Conservation (phyloP, 116 monocot genomes). For the Zostera marina region DNA sequence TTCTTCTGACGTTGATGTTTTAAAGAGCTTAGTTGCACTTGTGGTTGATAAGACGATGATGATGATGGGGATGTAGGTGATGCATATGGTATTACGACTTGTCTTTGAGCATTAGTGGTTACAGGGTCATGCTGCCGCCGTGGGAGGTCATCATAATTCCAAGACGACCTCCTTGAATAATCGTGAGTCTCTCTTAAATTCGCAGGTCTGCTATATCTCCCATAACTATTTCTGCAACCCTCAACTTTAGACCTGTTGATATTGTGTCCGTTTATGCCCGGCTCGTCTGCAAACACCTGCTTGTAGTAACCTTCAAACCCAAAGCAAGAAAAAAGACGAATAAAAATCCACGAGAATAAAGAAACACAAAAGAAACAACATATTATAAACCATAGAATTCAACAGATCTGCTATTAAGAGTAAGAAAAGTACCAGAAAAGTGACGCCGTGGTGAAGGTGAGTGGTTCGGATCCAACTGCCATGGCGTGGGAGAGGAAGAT, state of each 20-base stretch:
- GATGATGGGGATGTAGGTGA: slow-evolving; percentile 12
- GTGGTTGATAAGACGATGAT: slow-evolving; percentile 11
- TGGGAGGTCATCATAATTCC: slow-evolving; percentile 12
- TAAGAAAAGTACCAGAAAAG: slow-evolving; percentile 8
- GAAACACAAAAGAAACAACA: background rate
- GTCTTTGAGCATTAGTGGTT: slow-evolving; percentile 17
- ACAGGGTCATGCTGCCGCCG: slow-evolving; percentile 17
- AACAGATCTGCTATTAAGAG: slow-evolving; percentile 7
- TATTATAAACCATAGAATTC: background rate
- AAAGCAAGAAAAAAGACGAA: slow-evolving; percentile 9
- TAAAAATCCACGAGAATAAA: slow-evolving; percentile 6
- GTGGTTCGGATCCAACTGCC: slow-evolving; percentile 32
- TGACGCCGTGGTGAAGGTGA: slow-evolving; percentile 33
- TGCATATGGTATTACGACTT: slow-evolving; percentile 16
- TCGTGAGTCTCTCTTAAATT: slow-evolving; percentile 17
- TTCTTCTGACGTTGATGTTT: slow-evolving; percentile 19
- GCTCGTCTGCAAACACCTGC: slow-evolving; percentile 22
- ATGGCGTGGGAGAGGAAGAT: background rate
- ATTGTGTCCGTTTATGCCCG: slow-evolving; percentile 3
- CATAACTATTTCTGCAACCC: slow-evolving; percentile 18
- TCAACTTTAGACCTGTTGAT: slow-evolving; percentile 29
- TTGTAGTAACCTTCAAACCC: slow-evolving; percentile 22
- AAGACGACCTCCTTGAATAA: slow-evolving; percentile 24
- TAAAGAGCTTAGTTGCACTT: background rate
- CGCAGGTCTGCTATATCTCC: slow-evolving; percentile 13